Percentiles rank a stretch among this genome's conserved stretches.
Evolutionary conservation across 2,329 filamentous ascomycete species (phyloP).

Genomic region (Huntiella decipiens): DNA sequence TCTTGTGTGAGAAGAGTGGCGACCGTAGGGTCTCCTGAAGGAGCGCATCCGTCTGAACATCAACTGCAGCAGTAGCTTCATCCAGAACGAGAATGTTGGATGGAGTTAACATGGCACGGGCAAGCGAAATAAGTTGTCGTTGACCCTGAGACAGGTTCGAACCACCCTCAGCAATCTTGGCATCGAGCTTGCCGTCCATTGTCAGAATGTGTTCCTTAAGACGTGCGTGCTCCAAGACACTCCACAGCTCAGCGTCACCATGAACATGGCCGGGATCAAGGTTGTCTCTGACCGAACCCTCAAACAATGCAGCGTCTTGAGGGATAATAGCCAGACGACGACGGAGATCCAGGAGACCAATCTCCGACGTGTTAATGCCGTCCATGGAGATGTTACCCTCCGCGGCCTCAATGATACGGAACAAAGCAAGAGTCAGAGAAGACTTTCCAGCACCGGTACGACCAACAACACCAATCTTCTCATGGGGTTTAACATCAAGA

Average conservation of each 20-base stretch:
- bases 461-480: slow-evolving; percentile 96
- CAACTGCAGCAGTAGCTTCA: slow-evolving; percentile 71
- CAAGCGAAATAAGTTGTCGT: slow-evolving; percentile 80
- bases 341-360: slow-evolving; percentile 76
- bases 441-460: slow-evolving; percentile 93
- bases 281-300: slow-evolving; percentile 84
- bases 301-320: slow-evolving; percentile 90
- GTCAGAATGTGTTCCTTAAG: slow-evolving; percentile 73
- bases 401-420: slow-evolving; percentile 82
- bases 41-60: slow-evolving; percentile 49
- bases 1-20: slow-evolving; percentile 65
- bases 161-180: slow-evolving; percentile 80
- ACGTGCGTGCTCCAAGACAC: slow-evolving; percentile 81
- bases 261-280: slow-evolving; percentile 87
- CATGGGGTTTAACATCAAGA: slow-evolving; percentile 80
- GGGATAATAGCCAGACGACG: slow-evolving; percentile 89
- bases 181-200: slow-evolving; percentile 82
- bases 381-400: slow-evolving; percentile 80
- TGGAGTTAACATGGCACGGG: slow-evolving; percentile 80
- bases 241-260: slow-evolving; percentile 95
- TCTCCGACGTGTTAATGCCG: slow-evolving; percentile 68
- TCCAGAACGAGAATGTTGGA: slow-evolving; percentile 95
- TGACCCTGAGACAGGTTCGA: slow-evolving; percentile 93
- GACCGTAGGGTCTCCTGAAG: slow-evolving; percentile 44
- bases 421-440: slow-evolving; percentile 76